These are phyloP conservation scores for Sporisorium graminicola DNA, from an alignment of 1,284 basidiomycete genomes.

Conservation along the genomic window DNA sequence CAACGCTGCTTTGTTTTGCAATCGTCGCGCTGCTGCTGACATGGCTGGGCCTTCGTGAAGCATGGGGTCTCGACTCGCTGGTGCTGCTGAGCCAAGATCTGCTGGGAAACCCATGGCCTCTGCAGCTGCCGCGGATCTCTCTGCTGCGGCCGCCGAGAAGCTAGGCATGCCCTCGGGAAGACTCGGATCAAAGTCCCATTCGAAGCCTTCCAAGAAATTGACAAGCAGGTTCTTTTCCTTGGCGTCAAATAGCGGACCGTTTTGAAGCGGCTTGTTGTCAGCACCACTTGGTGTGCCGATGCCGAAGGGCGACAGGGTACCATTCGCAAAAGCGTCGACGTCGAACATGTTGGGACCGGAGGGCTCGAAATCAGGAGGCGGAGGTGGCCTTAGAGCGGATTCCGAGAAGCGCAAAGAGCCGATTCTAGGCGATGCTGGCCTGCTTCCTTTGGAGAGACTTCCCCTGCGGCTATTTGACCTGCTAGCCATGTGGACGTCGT, in stretches of 20 bases:
- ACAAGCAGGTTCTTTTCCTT: slow-evolving; percentile 56
- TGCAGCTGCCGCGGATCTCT: slow-evolving; percentile 40
- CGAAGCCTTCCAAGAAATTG: slow-evolving; percentile 62
- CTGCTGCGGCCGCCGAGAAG: slow-evolving; percentile 59
- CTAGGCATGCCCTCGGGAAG: slow-evolving; percentile 62
- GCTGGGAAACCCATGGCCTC: slow-evolving; percentile 40
- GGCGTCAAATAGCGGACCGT: slow-evolving; percentile 53
- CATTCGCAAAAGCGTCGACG: slow-evolving; percentile 31
- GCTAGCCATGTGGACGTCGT: slow-evolving; percentile 52
- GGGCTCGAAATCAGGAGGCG: slow-evolving; percentile 54
- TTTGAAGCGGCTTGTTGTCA: slow-evolving; percentile 21
- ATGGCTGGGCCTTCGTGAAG: slow-evolving; percentile 29
- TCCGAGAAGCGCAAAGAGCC: slow-evolving; percentile 45
- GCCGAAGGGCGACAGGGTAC: slow-evolving; percentile 39
- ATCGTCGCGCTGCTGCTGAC: slow-evolving; percentile 34
- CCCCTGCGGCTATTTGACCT: slow-evolving; percentile 44
- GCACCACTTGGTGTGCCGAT: slow-evolving; percentile 30
- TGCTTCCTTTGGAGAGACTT: slow-evolving; percentile 51
- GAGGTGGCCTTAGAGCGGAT: slow-evolving; percentile 45
- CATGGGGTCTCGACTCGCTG: slow-evolving; percentile 34
- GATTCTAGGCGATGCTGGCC: slow-evolving; percentile 42
- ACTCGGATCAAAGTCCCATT: slow-evolving; percentile 64
- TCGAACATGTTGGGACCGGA: slow-evolving; percentile 46
- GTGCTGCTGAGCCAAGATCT: slow-evolving; percentile 24
- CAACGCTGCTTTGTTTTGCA: slow-evolving; percentile 31